Conservation (phyloP, 2,329 filamentous ascomycete species). For the Epichloe aotearoae region DNA sequence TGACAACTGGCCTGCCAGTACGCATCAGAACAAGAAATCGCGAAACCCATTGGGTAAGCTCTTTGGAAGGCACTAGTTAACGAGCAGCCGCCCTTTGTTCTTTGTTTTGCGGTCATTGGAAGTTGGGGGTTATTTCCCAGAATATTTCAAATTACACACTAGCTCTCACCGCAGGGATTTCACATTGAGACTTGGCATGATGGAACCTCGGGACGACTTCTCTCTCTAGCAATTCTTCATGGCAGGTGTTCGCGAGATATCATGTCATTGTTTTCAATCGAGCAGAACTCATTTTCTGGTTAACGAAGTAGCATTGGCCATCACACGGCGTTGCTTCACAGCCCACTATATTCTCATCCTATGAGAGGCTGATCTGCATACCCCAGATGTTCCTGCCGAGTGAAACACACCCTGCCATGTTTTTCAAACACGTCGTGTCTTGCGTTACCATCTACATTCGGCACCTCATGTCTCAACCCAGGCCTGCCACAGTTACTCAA, state of each 20-base stretch:
- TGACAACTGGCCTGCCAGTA: conserved; percentile 1
- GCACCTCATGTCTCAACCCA: not conserved
- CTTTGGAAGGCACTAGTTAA: not conserved
- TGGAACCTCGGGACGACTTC: too few relatives aligned
- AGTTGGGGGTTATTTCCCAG: not conserved
- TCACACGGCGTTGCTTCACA: not conserved
- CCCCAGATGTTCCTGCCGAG: not conserved
- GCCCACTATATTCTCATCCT: not conserved
- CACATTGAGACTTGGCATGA: too few relatives aligned
- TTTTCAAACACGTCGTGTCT: not conserved
- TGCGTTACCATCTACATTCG: not conserved
- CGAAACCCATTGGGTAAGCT: not conserved
- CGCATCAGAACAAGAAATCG: not conserved
- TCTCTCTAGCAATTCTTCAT: too few relatives aligned
- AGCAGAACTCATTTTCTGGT: too few relatives aligned
- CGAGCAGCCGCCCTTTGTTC: too few relatives aligned
- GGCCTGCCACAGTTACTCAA: not conserved
- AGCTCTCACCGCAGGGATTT: too few relatives aligned
- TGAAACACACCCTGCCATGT: not conserved
- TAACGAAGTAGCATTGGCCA: too few relatives aligned
- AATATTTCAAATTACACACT: too few relatives aligned
- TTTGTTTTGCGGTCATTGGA: too few relatives aligned
- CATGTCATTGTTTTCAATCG: not conserved
- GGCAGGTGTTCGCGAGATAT: too few relatives aligned
- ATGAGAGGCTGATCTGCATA: not conserved